Base-by-base conservation (phyloP, 2,329 filamentous ascomycete species). In the Cyphellophora attinorum region DNA sequence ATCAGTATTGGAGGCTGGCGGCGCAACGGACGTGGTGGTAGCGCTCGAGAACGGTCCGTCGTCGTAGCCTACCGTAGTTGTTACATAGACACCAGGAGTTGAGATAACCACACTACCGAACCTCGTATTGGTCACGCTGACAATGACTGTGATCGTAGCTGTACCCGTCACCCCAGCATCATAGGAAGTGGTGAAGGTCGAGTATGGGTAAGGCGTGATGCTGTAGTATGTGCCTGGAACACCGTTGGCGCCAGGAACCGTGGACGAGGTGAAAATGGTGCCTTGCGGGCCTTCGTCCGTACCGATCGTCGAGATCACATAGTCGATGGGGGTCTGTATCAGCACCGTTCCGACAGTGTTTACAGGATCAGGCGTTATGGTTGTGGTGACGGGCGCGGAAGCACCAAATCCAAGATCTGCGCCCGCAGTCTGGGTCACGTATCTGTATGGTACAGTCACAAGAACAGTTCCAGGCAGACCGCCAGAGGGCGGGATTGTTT, bases 281-380 rank as follows among this genome's bases (percentile, higher is more conserved):
- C 30, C 30, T 5, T 10, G 5, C 10, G 30, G 30, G 5, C 30
- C 30, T 32, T 32, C 30, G 16, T 32, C 30, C n/a, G 13, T 15
- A 16, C 12, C 13, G 13, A 18, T 19, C 11, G 30, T 32, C 12
- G 13, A 13, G 11, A 11, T 32, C 10, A 18, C 19, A 19, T 32
- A 32, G 5, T n/a, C 30, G 11, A 32, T 8, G 18, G 30, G 30
- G 11, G 30, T 32, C 11, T 13, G 18, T n/a, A 32, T 32, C 5
- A 32, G 12, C 10, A 32, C 30, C 14, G 11, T 15, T 11, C 30
- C 30, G 5, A 18, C 18, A 16, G 12, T 18, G 11, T 13, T 15
- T 10, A 32, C 30, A 16, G 30, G 21, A n/a, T 25, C 21, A 8
- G 21, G 21, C 8, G 21, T 25, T 25, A 25, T 25, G 21, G 21